Conservation (phyloP, 768 basidiomycete species). For the Baorangia bicolor region DNA sequence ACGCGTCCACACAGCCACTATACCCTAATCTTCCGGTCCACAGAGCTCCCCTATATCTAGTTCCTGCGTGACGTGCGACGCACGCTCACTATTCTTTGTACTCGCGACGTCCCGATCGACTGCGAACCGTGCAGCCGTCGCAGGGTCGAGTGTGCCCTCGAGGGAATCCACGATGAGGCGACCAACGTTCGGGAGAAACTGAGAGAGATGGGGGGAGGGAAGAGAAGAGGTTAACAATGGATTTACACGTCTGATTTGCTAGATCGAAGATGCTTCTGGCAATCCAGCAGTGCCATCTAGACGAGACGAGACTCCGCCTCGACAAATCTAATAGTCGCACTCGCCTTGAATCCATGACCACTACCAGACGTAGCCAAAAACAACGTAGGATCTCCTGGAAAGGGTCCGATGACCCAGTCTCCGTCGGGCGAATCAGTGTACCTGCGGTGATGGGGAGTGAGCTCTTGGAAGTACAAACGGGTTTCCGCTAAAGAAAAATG, state of each 20-base stretch:
- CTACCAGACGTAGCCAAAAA: conserved; percentile 85
- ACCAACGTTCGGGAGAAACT: conserved; percentile 91
- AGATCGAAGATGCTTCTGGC: background rate
- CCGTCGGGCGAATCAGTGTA: conserved; percentile 87
- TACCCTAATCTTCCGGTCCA: conserved; percentile 38
- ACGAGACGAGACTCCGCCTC: background rate
- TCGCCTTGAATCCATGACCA: conserved; percentile 85
- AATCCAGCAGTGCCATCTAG: background rate
- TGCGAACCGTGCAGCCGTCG: conserved; percentile 59
- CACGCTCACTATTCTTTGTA: conserved; percentile 22
- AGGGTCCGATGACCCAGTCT: conserved; percentile 87
- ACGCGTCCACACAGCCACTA: too few relatives aligned
- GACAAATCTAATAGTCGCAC: background rate
- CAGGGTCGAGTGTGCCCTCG: conserved; percentile 56
- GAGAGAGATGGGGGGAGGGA: background rate
- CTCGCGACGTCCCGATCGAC: conserved; percentile 43
- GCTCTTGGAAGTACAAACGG: background rate
- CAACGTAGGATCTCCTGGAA: conserved; percentile 54
- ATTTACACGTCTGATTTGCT: background rate
- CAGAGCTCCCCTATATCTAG: conserved; percentile 52
- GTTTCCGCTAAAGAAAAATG: background rate
- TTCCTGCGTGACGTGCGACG: conserved; percentile 27
- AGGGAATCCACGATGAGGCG: conserved; percentile 71
- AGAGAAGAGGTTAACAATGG: background rate
- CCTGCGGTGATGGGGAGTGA: conserved; percentile 45